phyloP scores from a whole-genome alignment of 192 early-diverging fungal genomes.

The Backusella morwellensis region DNA sequence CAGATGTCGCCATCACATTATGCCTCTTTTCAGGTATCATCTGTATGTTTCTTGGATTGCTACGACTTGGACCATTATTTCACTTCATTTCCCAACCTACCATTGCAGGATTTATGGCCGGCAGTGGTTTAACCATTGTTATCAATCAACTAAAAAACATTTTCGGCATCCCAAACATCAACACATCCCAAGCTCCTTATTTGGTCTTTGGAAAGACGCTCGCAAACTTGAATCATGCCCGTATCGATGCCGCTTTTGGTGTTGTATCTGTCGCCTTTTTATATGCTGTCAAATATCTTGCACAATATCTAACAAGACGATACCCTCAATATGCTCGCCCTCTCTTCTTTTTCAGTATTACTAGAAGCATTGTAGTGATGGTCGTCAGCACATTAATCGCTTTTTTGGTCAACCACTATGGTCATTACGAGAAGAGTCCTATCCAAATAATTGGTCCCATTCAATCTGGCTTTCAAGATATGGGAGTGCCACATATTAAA shows the following conservation, averaged over 20 bases:
- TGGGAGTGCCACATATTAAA: constrained; percentile 54
- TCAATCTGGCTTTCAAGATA: constrained; percentile 69
- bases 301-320: constrained; percentile 31
- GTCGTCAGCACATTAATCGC: constrained; percentile 73
- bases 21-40: constrained; percentile 76
- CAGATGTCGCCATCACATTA: constrained; percentile 55
- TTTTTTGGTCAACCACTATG: constrained; percentile 49
- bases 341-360: constrained; percentile 66
- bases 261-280: constrained; percentile 43
- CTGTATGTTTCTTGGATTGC: constrained; percentile 65
- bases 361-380: constrained; percentile 75
- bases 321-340: constrained; percentile 46
- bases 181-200: constrained; percentile 72
- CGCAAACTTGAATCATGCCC: constrained; percentile 33
- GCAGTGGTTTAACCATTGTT: constrained; percentile 76
- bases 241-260: constrained; percentile 63
- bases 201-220: constrained; percentile 74
- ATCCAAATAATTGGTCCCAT: constrained; percentile 69
- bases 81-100: constrained; percentile 85
- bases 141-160: constrained; percentile 67
- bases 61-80: constrained; percentile 83
- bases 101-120: constrained; percentile 87
- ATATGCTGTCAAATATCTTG: constrained; percentile 37
- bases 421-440: constrained; percentile 42
- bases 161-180: constrained; percentile 73